Percentiles rank a stretch among this genome's conserved stretches.
Conservation (phyloP, 2,329 filamentous ascomycete genomes). For the Cladosporium sp. region DNA sequence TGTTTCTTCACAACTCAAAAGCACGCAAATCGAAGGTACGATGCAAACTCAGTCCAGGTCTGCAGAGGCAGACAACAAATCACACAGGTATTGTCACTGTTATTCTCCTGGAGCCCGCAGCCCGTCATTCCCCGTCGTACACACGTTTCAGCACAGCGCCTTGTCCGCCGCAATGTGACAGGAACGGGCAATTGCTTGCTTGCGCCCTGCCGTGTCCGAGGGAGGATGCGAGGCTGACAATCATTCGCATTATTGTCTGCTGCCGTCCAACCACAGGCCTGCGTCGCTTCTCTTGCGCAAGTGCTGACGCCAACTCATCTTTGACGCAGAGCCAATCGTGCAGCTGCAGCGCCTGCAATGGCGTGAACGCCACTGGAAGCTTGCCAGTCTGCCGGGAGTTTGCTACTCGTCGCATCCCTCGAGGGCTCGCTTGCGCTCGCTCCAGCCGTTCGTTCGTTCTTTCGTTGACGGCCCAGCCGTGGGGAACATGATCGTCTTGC, state of each 20-base stretch:
- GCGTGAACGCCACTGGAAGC: slow-evolving; percentile 14
- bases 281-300: slow-evolving; percentile 2
- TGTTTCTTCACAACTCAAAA: slow-evolving; percentile 5
- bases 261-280: background rate
- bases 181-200: slow-evolving; percentile 11
- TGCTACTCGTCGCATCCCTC: background rate
- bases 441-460: slow-evolving; percentile 10
- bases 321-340: slow-evolving; percentile 13
- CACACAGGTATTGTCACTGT: background rate
- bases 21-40: slow-evolving; percentile 3
- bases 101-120: background rate
- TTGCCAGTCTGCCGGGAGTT: background rate
- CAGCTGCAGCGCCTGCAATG: background rate
- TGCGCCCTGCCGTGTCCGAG: background rate
- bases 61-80: background rate
- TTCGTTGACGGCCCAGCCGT: background rate
- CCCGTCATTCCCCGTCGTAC: slow-evolving; percentile 1
- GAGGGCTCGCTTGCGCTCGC: background rate
- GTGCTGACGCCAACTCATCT: slow-evolving; percentile 17
- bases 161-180: slow-evolving; percentile 4
- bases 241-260: background rate
- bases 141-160: slow-evolving; percentile 9
- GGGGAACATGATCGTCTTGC: background rate
- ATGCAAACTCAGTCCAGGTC: background rate
- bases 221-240: background rate